Evolutionary conservation across 2,329 filamentous ascomycete genomes (phyloP).

Genomic region (Fusarium nelsonii): DNA sequence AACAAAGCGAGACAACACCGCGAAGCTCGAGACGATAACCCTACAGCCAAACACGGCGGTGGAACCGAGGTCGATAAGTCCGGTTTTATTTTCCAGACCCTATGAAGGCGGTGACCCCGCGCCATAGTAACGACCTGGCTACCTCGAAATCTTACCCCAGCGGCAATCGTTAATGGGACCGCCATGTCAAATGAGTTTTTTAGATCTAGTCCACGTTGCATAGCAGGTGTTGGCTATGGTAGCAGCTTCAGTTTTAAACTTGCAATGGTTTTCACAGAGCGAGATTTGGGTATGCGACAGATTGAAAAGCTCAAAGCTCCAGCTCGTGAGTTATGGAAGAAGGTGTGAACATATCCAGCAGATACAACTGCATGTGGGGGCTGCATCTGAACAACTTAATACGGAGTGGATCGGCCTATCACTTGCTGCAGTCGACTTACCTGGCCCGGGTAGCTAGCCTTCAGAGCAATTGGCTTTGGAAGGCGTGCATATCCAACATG

Average conservation of each 20-base stretch:
- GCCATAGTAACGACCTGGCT: slow-evolving; percentile 36
- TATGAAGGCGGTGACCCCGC: slow-evolving; percentile 51
- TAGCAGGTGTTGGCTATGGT: background rate
- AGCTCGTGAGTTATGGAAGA: slow-evolving; percentile 2
- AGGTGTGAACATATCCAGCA: slow-evolving; percentile 37
- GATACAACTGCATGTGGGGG: slow-evolving; percentile 28
- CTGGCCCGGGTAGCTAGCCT: background rate
- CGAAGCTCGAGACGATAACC: slow-evolving; percentile 24
- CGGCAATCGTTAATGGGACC: slow-evolving; percentile 17
- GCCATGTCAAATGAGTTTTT: background rate
- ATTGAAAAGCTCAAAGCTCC: slow-evolving; percentile 18
- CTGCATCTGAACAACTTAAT: background rate
- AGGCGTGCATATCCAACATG: background rate
- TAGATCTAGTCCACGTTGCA: background rate
- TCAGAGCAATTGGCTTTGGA: slow-evolving; percentile 8
- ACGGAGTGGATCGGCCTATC: slow-evolving; percentile 4
- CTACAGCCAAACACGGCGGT: slow-evolving; percentile 30
- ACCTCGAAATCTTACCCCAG: slow-evolving; percentile 24
- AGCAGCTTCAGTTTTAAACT: background rate
- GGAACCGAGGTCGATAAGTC: slow-evolving; percentile 46
- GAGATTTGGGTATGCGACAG: background rate
- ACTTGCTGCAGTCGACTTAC: slow-evolving; percentile 2
- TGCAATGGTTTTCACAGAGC: background rate
- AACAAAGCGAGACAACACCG: slow-evolving; percentile 26
- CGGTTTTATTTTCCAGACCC: slow-evolving; percentile 46